A percentile compares a stretch with the other conserved stretches of the same genome.
Conservation (phyloP, 768 basidiomycete genomes). For the Tricholoma furcatifolium region DNA sequence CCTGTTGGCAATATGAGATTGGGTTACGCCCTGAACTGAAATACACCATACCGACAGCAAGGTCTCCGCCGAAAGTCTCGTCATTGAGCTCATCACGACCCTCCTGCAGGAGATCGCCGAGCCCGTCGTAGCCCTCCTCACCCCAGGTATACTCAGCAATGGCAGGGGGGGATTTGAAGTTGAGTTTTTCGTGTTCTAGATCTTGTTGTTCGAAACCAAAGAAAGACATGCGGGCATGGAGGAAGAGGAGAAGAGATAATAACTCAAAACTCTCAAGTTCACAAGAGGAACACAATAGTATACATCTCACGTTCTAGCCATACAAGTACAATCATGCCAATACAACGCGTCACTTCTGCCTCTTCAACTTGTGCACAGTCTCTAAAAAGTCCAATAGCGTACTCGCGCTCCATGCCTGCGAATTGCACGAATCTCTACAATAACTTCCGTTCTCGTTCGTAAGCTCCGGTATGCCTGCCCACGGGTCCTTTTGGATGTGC, state of each 20-base stretch:
- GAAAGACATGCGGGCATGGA: conserved; percentile 71
- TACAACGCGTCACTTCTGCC: conserved; percentile 8
- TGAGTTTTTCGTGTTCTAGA: conserved; percentile 64
- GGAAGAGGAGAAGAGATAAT: conserved; percentile 23
- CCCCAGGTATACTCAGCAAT: conserved; percentile 93
- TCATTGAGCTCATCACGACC: conserved; percentile 93
- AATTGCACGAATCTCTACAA: conserved; percentile 87
- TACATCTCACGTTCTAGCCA: conserved; percentile 12
- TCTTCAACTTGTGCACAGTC: conserved; percentile 55
- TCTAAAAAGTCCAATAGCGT: conserved; percentile 89
- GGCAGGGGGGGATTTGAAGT: conserved; percentile 45
- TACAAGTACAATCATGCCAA: conserved; percentile 15
- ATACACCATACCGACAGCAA: conserved; percentile 63
- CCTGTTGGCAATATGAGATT: conserved; percentile 41
- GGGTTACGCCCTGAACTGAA: conserved; percentile 1
- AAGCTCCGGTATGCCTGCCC: conserved; percentile 93
- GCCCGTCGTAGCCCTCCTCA: conserved; percentile 85
- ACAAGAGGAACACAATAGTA: background rate
- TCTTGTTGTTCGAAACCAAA: conserved; percentile 69
- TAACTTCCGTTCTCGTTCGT: conserved; percentile 82
- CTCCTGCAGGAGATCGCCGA: conserved; percentile 86
- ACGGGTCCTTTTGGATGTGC: conserved; percentile 78
- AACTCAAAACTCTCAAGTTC: background rate
- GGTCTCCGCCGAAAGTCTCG: conserved; percentile 86
- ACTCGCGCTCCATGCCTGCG: conserved; percentile 97